Percentiles rank a stretch among this genome's conserved stretches.
Conservation (phyloP, 129 eudicot genomes). For the sunflower (Helianthus annuus) region DNA sequence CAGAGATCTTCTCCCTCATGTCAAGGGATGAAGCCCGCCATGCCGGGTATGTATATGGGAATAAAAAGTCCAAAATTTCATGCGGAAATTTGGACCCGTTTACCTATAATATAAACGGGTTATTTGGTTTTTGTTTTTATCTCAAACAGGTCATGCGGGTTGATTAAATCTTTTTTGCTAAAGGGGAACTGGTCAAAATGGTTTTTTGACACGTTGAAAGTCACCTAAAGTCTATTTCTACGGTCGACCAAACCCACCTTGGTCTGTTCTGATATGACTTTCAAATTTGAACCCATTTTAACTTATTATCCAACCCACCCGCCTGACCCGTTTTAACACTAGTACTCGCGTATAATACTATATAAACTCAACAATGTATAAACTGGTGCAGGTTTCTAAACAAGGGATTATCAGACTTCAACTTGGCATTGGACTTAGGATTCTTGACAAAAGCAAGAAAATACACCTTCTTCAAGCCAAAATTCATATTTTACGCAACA, state of each 20-base stretch:
- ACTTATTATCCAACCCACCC: background rate
- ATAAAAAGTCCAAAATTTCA: background rate
- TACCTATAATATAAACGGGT: background rate
- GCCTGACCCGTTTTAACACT: too few relatives aligned
- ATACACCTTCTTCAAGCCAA: conserved; percentile 97
- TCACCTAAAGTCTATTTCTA: too few relatives aligned
- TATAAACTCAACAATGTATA: background rate
- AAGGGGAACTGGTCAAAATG: background rate
- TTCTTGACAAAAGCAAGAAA: conserved; percentile 96
- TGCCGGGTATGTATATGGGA: conserved; percentile 72
- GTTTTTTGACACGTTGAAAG: background rate
- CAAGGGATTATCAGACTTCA: conserved; percentile 96
- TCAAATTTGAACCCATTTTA: background rate
- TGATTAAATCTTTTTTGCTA: background rate
- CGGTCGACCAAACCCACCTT: background rate
- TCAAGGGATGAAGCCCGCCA: conserved; percentile 99
- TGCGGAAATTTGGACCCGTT: background rate
- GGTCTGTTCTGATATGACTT: background rate
- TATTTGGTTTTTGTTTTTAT: background rate
- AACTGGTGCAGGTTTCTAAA: conserved; percentile 72
- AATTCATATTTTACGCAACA: conserved; percentile 96
- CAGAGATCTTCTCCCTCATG: conserved; percentile 99
- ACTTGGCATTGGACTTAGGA: conserved; percentile 93
- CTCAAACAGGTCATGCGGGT: background rate
- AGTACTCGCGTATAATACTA: background rate